Conservation (phyloP, 768 basidiomycete species). For the Tephrocybe sp. region DNA sequence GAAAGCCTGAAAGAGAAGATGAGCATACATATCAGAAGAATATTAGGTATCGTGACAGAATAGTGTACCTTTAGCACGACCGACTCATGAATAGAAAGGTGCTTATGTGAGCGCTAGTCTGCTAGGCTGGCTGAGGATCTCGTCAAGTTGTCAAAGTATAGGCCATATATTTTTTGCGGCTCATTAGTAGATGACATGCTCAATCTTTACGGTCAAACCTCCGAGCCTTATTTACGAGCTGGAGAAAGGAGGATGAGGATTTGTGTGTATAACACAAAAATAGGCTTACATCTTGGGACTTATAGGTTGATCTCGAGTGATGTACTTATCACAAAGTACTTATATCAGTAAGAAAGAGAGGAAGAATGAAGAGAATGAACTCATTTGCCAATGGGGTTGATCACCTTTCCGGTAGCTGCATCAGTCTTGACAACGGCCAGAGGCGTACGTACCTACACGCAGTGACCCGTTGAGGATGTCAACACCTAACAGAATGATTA, state of each 20-base stretch:
- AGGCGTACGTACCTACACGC: conserved; percentile 89
- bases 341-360: conserved; percentile 5
- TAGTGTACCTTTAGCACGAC: conserved; percentile 86
- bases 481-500: conserved; percentile 94
- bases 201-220: conserved; percentile 98
- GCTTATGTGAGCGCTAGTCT: too few relatives aligned
- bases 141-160: conserved; percentile 96
- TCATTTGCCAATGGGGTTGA: conserved; percentile 87
- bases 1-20: conserved; percentile 48
- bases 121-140: conserved; percentile 86
- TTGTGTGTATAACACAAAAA: neutral
- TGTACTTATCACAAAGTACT: conserved; percentile 55
- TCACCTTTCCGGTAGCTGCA: conserved; percentile 81
- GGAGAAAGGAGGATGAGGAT: conserved; percentile 9
- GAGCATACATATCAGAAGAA: conserved; percentile 1
- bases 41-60: conserved; percentile 4
- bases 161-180: conserved; percentile 94
- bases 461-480: conserved; percentile 93
- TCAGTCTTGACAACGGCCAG: conserved; percentile 94
- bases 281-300: conserved; percentile 65
- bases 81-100: too few relatives aligned
- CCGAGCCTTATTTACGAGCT: conserved; percentile 92
- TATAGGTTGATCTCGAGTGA: conserved; percentile 98
- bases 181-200: conserved; percentile 93
- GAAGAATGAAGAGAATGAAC: conserved; percentile 24